Conservation (phyloP, 1,284 basidiomycete genomes). For the Tilletia indica region DNA sequence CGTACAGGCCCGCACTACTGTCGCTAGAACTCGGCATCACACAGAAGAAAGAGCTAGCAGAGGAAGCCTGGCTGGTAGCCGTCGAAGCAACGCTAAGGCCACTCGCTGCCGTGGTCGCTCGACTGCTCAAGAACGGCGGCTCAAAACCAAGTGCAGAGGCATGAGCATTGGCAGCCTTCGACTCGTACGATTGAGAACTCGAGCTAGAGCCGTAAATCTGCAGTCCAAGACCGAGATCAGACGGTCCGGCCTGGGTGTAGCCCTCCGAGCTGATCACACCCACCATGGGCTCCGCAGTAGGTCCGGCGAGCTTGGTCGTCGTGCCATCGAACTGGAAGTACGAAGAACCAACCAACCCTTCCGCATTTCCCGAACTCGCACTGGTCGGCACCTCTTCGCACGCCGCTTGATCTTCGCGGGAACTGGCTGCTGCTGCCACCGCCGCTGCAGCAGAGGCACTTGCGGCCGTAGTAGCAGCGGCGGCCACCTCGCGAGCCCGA, state of each 20-base stretch:
- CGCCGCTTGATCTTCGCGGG: not conserved
- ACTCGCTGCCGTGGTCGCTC: not conserved
- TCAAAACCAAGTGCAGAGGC: conserved; percentile 6
- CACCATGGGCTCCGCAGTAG: not conserved
- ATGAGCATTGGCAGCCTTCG: too few species aligned
- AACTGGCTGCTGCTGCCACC: not conserved
- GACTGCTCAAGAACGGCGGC: conserved; percentile 6
- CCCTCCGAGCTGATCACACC: conserved; percentile 11
- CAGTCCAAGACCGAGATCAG: too few species aligned
- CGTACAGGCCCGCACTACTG: not conserved
- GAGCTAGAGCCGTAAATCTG: not conserved
- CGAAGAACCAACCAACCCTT: not conserved
- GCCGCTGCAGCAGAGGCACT: not conserved
- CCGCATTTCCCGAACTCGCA: not conserved
- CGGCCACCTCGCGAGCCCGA: not conserved
- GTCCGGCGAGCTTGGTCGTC: not conserved
- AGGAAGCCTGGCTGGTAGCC: not conserved
- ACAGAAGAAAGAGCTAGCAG: not conserved
- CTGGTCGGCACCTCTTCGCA: too few species aligned
- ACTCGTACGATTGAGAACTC: not conserved
- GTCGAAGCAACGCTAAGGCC: not conserved
- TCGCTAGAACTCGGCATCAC: not conserved
- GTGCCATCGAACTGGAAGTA: not conserved
- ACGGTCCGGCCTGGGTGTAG: not conserved
- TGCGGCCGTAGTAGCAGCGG: not conserved